Conservation (phyloP, 2,329 filamentous ascomycete species). For the Xylaria sp. region DNA sequence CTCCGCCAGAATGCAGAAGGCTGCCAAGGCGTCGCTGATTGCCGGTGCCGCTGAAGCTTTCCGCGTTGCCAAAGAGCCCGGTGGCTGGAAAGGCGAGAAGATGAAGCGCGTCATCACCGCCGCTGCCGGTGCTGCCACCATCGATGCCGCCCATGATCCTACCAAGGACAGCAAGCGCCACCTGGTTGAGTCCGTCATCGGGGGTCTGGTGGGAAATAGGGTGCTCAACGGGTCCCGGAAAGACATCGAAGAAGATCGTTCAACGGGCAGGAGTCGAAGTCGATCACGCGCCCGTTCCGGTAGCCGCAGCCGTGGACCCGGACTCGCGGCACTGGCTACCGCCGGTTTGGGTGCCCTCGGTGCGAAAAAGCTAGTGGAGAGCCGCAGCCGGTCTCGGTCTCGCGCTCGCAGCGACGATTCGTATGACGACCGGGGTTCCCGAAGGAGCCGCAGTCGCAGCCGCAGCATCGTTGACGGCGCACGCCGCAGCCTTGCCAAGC, state of each 20-base stretch:
- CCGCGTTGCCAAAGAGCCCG: slow-evolving; percentile 87
- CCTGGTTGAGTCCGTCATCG: slow-evolving; percentile 86
- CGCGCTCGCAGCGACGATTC: slow-evolving; percentile 62
- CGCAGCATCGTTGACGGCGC: slow-evolving; percentile 73
- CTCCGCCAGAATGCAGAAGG: slow-evolving; percentile 78
- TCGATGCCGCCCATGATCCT: slow-evolving; percentile 80
- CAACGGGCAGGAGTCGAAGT: slow-evolving; percentile 74
- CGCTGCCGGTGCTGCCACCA: slow-evolving; percentile 84
- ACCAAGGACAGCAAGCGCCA: slow-evolving; percentile 83
- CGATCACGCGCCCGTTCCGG: slow-evolving; percentile 72
- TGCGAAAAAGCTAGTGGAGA: slow-evolving; percentile 68
- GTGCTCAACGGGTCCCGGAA: slow-evolving; percentile 82
- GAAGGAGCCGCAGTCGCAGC: slow-evolving; percentile 67
- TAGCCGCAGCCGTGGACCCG: slow-evolving; percentile 59
- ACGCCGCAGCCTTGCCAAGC: slow-evolving; percentile 69
- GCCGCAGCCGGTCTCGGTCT: slow-evolving; percentile 65
- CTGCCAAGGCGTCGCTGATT: slow-evolving; percentile 88
- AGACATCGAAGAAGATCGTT: slow-evolving; percentile 70
- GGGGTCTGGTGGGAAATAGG: slow-evolving; percentile 86
- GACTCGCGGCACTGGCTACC: slow-evolving; percentile 72
- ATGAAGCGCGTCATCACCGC: slow-evolving; percentile 92
- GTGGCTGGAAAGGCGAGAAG: slow-evolving; percentile 90
- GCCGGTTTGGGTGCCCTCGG: slow-evolving; percentile 70
- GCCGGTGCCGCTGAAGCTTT: slow-evolving; percentile 94
- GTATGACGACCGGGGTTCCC: slow-evolving; percentile 57